phyloP scores from a whole-genome alignment of 257 asterid genomes.

The Plectranthus barbatus region DNA sequence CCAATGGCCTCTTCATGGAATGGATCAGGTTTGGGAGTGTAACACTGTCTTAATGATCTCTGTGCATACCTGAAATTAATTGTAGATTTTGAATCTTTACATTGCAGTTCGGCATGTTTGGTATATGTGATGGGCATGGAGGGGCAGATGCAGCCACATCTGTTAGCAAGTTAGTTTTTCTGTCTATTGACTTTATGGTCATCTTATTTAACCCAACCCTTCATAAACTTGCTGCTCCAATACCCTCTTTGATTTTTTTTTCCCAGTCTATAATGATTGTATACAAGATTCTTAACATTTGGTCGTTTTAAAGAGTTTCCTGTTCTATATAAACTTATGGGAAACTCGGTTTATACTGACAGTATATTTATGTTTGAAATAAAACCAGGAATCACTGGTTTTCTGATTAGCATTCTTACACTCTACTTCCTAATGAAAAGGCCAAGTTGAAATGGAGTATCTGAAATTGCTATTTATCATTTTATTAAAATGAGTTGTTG shows the following conservation, averaged over 20 bases:
- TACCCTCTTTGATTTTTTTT: constrained; percentile 1
- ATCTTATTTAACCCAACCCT: not conserved
- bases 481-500: no score
- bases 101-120: constrained; percentile 81
- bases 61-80: constrained; percentile 5
- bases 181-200: constrained; percentile 15
- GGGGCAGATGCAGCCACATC: constrained; percentile 84
- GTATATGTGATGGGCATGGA: constrained; percentile 91
- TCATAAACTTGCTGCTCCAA: not conserved
- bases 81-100: constrained; percentile 9
- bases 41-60: constrained; percentile 7
- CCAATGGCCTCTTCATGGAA: constrained; percentile 87
- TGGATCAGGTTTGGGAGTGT: constrained; percentile 53
- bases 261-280: not conserved
- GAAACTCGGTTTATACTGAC: not conserved
- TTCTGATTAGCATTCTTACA: not conserved
- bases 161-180: constrained; percentile 80
- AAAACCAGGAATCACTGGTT: not conserved
- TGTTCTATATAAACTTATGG: not conserved
- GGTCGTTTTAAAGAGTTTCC: not conserved
- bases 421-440: not conserved
- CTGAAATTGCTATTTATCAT: not conserved
- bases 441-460: not conserved
- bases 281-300: not conserved
- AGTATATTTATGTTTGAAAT: not conserved